Evolutionary conservation across 192 early-diverging fungal genomes (phyloP).

Genomic region (Coemansia sp.): DNA sequence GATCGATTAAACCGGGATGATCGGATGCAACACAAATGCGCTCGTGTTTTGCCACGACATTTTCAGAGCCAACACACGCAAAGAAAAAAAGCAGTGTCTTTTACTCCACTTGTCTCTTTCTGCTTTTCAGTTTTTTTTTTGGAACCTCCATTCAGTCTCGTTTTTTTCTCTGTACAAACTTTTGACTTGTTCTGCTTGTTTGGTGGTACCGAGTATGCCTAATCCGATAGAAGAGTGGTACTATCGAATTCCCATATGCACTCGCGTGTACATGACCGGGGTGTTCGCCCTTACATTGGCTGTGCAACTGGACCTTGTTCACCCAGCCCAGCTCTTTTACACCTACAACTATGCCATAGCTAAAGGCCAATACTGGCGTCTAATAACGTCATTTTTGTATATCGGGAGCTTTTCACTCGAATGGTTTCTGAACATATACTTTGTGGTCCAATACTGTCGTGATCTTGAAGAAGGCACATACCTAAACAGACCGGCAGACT

Average conservation of each 20-base stretch:
- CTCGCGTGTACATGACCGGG: conserved; percentile 83
- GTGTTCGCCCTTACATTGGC: conserved; percentile 74
- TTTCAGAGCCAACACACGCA: background rate
- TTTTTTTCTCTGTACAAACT: background rate
- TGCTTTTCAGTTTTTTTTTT: background rate
- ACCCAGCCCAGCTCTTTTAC: conserved; percentile 80
- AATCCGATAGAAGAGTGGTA: conserved; percentile 84
- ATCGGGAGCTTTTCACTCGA: conserved; percentile 89
- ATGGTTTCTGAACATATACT: conserved; percentile 92
- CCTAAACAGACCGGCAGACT: conserved; percentile 86
- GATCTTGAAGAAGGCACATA: conserved; percentile 96
- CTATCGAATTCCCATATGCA: conserved; percentile 81
- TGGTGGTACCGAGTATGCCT: conserved; percentile 35
- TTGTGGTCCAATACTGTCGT: conserved; percentile 80
- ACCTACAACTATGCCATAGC: conserved; percentile 69
- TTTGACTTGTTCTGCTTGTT: background rate
- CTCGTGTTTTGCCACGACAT: background rate
- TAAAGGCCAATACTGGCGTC: conserved; percentile 85
- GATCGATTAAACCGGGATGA: no score
- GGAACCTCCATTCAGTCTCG: background rate
- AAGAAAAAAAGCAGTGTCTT: background rate
- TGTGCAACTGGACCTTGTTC: conserved; percentile 83
- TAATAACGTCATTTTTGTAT: conserved; percentile 91
- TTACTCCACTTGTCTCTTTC: background rate
- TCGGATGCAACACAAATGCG: no score